Conservation (phyloP, 495 filamentous ascomycete species). For the Neurospora africana region DNA sequence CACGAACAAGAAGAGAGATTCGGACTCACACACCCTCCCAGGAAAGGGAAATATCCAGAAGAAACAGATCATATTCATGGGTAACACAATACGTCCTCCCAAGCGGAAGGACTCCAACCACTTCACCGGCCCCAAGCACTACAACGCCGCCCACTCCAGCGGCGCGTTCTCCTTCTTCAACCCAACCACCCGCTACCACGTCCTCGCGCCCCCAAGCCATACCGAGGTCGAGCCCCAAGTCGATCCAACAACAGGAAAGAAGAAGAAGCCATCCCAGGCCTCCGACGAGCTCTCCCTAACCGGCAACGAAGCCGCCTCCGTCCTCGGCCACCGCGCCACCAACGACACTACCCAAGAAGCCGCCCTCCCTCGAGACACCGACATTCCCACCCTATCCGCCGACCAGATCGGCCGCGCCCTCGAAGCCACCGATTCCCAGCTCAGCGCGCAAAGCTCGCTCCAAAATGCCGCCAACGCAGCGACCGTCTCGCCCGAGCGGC, state of each 20-base stretch:
- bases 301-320: background rate
- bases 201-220: background rate
- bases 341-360: background rate
- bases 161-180: slow-evolving; percentile 17
- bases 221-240: background rate
- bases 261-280: background rate
- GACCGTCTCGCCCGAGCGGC: background rate
- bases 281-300: background rate
- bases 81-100: background rate
- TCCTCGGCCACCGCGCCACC: background rate
- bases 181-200: slow-evolving; percentile 14
- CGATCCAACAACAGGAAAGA: background rate
- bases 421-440: background rate
- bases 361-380: background rate
- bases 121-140: background rate
- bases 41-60: background rate
- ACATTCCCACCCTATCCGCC: background rate
- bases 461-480: background rate
- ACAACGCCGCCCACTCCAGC: background rate
- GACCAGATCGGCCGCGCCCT: background rate
- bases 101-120: background rate
- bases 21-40: background rate
- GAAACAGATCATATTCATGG: background rate
- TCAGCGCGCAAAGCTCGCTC: background rate
- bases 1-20: background rate